Base-by-base conservation (phyloP, 2,329 filamentous ascomycete genomes). In the Hansfordia pulvinata region DNA sequence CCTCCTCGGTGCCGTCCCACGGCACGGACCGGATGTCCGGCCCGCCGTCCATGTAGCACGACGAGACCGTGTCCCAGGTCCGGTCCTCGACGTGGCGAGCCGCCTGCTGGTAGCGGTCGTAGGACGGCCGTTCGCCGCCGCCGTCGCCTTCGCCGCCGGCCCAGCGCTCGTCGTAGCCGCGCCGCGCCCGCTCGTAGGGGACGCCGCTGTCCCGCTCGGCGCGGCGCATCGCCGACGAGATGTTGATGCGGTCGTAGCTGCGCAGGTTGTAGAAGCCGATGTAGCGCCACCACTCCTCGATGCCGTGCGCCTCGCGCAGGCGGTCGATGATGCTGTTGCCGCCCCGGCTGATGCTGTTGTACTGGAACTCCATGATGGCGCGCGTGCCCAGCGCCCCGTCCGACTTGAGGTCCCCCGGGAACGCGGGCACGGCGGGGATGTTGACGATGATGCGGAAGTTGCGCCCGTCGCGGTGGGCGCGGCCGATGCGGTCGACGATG, bases 321-420 rank as follows among this genome's bases (percentile, higher is more conserved):
- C 62, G 62, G 47, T 86, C 80, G 44, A 86, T 75, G 46, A 92
- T 90, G 31, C 73, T 80, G 47, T 81, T 56, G 3, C 78, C 79
- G 17, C 80, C 79, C 19, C 81, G 71, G 49, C 72, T 79, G 53
- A 90, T 90, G 27, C 71, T 78, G 42, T 72, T 63, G 53, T 90
- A 88, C 46, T 90, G 82, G 49, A 79, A 88, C 46, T 90, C 81
- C 78, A 90, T 86, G 42, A 92, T 88, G 5, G 81, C 83, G 19
- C 83, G 64, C 0, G 82, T 90, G 13, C 79, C 78, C 2, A 88
- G 59, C 7, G 77, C 74, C 13, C 69, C 75, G 27, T 86, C 76
- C 1, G 64, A 64, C 41, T 79, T 69, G 25, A 92, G 60, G 40
- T 90, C 81, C 4, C 83, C 83, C 2, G 83, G 79, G 43, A 92